phyloP scores from a whole-genome alignment of 495 filamentous ascomycete species.

The Talaromyces trachyspermus region DNA sequence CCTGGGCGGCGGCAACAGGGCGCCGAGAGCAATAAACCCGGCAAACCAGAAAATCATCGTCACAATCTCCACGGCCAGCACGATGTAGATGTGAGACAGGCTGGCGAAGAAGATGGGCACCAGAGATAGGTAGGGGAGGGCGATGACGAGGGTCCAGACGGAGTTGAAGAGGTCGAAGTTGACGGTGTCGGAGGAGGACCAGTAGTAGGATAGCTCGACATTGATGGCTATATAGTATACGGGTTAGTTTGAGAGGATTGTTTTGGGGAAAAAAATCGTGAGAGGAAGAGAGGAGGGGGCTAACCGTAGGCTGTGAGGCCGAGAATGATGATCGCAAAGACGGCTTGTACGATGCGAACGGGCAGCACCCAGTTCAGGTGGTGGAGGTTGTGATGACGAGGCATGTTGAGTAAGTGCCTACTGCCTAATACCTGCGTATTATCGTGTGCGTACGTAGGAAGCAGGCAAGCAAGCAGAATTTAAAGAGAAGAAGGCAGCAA shows the following conservation, averaged over 20 bases:
- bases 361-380: conserved; percentile 45
- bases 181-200: conserved; percentile 34
- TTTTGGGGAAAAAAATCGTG: neutral
- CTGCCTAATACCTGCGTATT: neutral
- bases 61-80: conserved; percentile 58
- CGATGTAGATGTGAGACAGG: conserved; percentile 50
- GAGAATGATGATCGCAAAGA: conserved; percentile 65
- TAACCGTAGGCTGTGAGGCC: conserved; percentile 65
- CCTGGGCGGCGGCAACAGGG: conserved; percentile 40
- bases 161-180: conserved; percentile 70
- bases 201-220: conserved; percentile 26
- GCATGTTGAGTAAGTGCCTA: neutral
- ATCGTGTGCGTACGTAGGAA: neutral
- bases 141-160: conserved; percentile 62
- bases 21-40: conserved; percentile 68
- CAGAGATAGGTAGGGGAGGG: conserved; percentile 57
- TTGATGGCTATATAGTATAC: neutral
- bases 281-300: conserved; percentile 15
- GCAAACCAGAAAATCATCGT: conserved; percentile 89
- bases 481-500: neutral
- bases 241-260: neutral
- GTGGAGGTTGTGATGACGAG: conserved; percentile 5
- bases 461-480: neutral
- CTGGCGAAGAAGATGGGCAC: conserved; percentile 52
- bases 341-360: conserved; percentile 53